Evolutionary conservation across 345 rosid genomes (phyloP), one percentile per base, ranked within the genome.

Genomic region (Bretschneidera sinensis): DNA sequence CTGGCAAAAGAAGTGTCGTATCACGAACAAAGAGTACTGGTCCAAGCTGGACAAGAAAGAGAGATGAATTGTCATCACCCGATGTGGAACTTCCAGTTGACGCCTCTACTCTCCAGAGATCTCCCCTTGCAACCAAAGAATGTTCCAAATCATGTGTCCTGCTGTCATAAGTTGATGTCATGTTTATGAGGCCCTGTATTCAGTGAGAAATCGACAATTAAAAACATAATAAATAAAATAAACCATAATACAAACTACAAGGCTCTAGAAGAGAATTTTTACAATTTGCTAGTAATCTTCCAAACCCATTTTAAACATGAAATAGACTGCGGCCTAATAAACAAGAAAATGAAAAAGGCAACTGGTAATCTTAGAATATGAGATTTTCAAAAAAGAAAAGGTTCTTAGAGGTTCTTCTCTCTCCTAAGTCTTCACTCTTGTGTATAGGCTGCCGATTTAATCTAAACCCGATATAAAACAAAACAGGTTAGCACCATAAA

Each of bases 21-120:
- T 87, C 92, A 2, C 97, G 94, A 43, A 94, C 86, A 64, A 94
- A 88, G 17, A 94, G 84, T 17, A 92, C 72, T 17, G 98, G 98
- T 57, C 98, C 98, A 62, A 89, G 97, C 78, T 92, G 98, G 56
- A 92, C 65, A 60, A 92, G 97, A 67, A 89, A 92, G 62, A 89
- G 89, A 59, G 96, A 85, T 17, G 89, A 83, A 80, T 73, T 84
- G 43, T 78, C 91, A 74, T 74, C 79, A 53, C 90, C 81, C 9
- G 85, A 74, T 28, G 83, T 70, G 33, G 96, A 84, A 56, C 77
- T 79, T 43, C 80, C 83, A 64, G 78, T 77, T 21, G 97, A 85
- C 54, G 95, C 96, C 78, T 89, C 96, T 23, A 86, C 74, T 73
- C 97, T 85, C 97, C 99, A 94, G 48, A 90, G 84, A 70, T 90